These are phyloP conservation scores for Apophysomyces trapeziformis DNA, from an alignment of 371 early-diverging fungal species.

Conservation along the genomic window DNA sequence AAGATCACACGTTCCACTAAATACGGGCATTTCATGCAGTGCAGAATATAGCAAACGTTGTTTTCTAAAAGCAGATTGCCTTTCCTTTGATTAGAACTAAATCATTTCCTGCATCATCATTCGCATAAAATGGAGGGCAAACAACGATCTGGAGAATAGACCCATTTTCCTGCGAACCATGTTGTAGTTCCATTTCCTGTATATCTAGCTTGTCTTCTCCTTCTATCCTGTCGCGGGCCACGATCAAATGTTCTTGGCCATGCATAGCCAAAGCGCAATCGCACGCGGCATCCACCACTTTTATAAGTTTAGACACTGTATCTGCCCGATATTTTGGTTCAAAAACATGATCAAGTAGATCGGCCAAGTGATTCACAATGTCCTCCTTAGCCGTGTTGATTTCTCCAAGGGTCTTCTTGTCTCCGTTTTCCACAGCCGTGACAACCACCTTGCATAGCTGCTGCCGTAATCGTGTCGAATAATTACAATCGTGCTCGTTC, in stretches of 20 bases:
- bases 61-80: constrained; percentile 22
- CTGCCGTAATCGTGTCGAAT: constrained; percentile 44
- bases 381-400: constrained; percentile 26
- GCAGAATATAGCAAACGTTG: too few species aligned
- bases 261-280: constrained; percentile 45
- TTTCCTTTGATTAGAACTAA: constrained; percentile 22
- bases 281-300: constrained; percentile 41
- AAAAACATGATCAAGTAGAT: constrained; percentile 31
- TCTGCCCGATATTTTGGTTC: constrained; percentile 21
- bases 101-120: constrained; percentile 11
- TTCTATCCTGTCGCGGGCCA: constrained; percentile 20
- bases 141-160: constrained; percentile 13
- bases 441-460: constrained; percentile 45
- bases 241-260: constrained; percentile 38
- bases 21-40: too few species aligned
- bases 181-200: constrained; percentile 1
- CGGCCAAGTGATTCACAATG: constrained; percentile 22
- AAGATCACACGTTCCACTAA: too few species aligned
- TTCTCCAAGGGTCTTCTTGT: constrained; percentile 23
- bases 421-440: constrained; percentile 28
- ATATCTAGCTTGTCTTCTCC: constrained; percentile 10
- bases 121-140: constrained; percentile 21
- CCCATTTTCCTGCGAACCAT: constrained; percentile 17
- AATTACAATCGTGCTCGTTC: constrained; percentile 33
- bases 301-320: constrained; percentile 24